phyloP scores from a whole-genome alignment of 352 stramenopile genomes.

The Phytophthora aleatoria region DNA sequence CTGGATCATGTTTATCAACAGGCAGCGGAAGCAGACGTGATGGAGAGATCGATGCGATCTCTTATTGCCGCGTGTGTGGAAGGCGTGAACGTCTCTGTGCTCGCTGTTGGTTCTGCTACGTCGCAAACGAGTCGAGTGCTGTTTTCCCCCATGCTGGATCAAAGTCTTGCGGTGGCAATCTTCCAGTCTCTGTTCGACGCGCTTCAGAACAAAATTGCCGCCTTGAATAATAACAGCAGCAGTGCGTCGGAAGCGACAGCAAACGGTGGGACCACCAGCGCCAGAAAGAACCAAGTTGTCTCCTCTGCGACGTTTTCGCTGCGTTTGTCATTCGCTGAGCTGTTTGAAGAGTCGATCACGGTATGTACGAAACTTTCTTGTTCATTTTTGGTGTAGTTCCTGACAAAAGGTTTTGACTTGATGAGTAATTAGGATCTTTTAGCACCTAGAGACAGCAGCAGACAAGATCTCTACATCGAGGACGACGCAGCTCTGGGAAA shows the following conservation, averaged over 20 bases:
- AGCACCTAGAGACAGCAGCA: conserved; percentile 7
- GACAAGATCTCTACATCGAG: conserved; percentile 15
- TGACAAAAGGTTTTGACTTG: background rate
- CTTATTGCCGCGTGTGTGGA: conserved; percentile 51
- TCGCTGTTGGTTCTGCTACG: conserved; percentile 48
- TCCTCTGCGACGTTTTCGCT: conserved; percentile 38
- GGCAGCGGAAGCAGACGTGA: conserved; percentile 41
- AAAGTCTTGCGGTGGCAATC: conserved; percentile 36
- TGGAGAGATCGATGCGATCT: conserved; percentile 49
- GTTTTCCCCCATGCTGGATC: conserved; percentile 35
- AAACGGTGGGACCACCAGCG: background rate
- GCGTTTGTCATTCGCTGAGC: conserved; percentile 51
- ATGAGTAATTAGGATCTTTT: conserved; percentile 35
- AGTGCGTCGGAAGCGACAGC: background rate
- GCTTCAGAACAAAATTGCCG: conserved; percentile 35
- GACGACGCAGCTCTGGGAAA: conserved; percentile 28
- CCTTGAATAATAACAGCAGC: conserved; percentile 22
- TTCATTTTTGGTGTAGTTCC: background rate
- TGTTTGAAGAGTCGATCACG: conserved; percentile 61
- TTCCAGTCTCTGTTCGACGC: conserved; percentile 41
- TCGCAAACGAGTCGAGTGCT: conserved; percentile 44
- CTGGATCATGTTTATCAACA: conserved; percentile 54
- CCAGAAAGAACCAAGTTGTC: conserved; percentile 12
- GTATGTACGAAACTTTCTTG: conserved; percentile 6
- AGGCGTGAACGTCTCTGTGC: conserved; percentile 55